A percentile compares a stretch with the other conserved stretches of the same genome.
Evolutionary conservation across 495 filamentous ascomycete genomes (phyloP).

Genomic region (Halenospora varia): DNA sequence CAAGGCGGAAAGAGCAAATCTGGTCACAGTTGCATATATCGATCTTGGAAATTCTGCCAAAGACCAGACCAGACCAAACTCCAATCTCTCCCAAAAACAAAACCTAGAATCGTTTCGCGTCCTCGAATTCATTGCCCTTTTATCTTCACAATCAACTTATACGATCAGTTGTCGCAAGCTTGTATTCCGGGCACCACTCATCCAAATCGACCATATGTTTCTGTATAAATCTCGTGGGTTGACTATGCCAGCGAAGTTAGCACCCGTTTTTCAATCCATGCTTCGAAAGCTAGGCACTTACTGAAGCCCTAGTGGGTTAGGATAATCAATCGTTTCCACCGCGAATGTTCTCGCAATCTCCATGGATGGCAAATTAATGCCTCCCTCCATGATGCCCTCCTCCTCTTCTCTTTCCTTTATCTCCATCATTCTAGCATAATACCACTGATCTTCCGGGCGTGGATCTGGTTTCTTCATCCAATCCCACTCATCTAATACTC

Average conservation of each 20-base stretch:
- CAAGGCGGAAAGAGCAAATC: no score
- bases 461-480: constrained; percentile 3
- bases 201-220: neutral
- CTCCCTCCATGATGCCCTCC: constrained; percentile 1
- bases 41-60: no score
- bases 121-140: no score
- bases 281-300: constrained; percentile 7
- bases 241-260: neutral
- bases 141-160: no score
- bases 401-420: constrained; percentile 4
- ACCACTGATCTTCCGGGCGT: constrained; percentile 22
- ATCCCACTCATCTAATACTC: constrained; percentile 10
- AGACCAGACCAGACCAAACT: no score
- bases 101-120: no score
- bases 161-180: constrained; percentile 5
- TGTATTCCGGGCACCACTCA: constrained; percentile 17
- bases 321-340: constrained; percentile 22
- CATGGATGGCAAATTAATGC: constrained; percentile 17
- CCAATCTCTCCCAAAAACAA: no score
- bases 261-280: neutral
- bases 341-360: constrained; percentile 23
- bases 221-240: constrained; percentile 1
- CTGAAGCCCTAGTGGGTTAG: constrained; percentile 19
- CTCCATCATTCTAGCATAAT: constrained; percentile 12
- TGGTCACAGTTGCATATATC: no score